phyloP scores from a whole-genome alignment of 106 monocot genomes.

The Platanthera guangdongensis region DNA sequence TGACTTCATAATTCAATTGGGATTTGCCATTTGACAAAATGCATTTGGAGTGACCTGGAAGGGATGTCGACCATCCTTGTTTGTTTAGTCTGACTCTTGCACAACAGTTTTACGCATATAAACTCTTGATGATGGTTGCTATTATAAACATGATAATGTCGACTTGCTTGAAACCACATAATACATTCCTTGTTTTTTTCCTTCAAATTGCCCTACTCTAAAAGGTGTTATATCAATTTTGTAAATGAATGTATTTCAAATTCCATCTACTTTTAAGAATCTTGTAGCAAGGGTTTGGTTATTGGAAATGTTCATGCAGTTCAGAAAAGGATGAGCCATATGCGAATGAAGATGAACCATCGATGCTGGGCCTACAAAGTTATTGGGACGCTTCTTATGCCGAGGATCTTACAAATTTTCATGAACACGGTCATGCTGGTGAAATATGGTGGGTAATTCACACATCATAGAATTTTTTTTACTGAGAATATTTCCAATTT shows the following conservation, averaged over 20 bases:
- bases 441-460: constrained; percentile 72
- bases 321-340: constrained; percentile 88
- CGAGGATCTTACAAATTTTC: constrained; percentile 93
- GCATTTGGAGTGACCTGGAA: not conserved
- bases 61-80: not conserved
- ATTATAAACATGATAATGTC: not conserved
- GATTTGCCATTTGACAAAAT: not conserved
- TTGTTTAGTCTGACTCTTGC: not conserved
- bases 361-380: constrained; percentile 79
- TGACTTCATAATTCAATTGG: not conserved
- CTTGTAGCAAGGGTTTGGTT: not conserved
- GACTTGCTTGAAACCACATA: not conserved
- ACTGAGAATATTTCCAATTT: not conserved
- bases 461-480: not conserved
- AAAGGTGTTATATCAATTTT: not conserved
- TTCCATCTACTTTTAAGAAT: not conserved
- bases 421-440: constrained; percentile 82
- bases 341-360: constrained; percentile 79
- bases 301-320: constrained; percentile 25
- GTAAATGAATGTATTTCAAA: not conserved
- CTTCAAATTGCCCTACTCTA: not conserved
- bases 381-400: constrained; percentile 96
- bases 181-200: not conserved
- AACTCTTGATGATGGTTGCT: not conserved
- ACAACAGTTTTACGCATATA: not conserved